Evolutionary conservation across 148 eudicot species (phyloP).

Genomic region (Pouteria glomerata): DNA sequence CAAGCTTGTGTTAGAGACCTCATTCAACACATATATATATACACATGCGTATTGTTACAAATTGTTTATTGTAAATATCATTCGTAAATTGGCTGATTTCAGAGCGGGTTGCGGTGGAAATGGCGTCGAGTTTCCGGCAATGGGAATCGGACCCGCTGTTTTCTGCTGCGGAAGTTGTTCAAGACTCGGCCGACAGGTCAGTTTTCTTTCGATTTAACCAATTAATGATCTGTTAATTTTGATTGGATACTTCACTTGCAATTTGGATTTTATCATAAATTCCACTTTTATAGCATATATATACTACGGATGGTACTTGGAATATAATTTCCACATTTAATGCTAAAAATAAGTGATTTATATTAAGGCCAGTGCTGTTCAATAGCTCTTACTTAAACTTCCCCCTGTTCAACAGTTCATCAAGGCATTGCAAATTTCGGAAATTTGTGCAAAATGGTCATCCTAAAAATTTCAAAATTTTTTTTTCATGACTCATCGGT

Average conservation of each 20-base stretch:
- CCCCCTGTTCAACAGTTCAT: background rate
- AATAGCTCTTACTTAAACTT: background rate
- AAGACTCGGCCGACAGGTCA: conserved; percentile 36
- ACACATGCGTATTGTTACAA: background rate
- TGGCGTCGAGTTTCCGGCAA: conserved; percentile 25
- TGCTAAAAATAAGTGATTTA: background rate
- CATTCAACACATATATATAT: background rate
- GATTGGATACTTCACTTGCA: background rate
- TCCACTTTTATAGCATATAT: too few relatives aligned
- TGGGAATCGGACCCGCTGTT: conserved; percentile 41
- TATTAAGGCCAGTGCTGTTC: background rate
- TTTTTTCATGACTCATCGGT: too few relatives aligned
- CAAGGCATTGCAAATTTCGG: background rate
- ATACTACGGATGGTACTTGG: background rate
- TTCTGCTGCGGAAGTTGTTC: conserved; percentile 40
- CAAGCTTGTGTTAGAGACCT: background rate
- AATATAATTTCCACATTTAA: background rate
- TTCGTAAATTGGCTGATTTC: background rate
- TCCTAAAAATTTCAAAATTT: too few relatives aligned
- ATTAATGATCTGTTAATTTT: background rate
- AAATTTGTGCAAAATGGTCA: too few relatives aligned
- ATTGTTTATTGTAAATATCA: background rate
- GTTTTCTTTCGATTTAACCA: background rate
- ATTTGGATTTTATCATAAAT: background rate
- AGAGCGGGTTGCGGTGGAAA: background rate